Base-by-base conservation (phyloP, 768 basidiomycete species). In the Crucibulum laeve region DNA sequence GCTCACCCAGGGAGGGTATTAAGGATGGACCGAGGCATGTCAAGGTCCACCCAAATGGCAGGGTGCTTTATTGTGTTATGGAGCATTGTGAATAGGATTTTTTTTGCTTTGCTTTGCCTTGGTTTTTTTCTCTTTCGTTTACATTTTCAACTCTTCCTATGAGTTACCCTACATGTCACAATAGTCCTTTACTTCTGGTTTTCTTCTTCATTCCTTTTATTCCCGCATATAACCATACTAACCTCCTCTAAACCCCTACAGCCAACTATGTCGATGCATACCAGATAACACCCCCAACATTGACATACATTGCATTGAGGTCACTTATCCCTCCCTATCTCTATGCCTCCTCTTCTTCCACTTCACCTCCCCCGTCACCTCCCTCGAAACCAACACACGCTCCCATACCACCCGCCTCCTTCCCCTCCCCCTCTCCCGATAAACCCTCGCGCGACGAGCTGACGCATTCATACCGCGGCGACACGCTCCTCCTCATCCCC, bases 21-120 rank as follows among this genome's bases (percentile, higher is more conserved):
- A 61, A 70, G 21, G 74, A 78, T 42, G 77, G 75, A 1, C 75
- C 77, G 3, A 61, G 76, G 14, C 76, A 79, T 55, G 59, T 78
- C 45, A 76, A 74, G 47, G 51, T 78, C 1, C 74, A 76, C 47
- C 75, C 76, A 0, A 75, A 76, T 46, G 76, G 76, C 0, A 68
- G 63, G 37, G 49, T 77, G 0, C 52, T 79, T 6, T 79, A 79
- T 48, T 71, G 65, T 43, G 67, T 78, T 10, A 75, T 76, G 3
- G 77, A 79, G 47, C 76, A 79, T 36, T 66, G 74, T 75, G 46
- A 45, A 72, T 56, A 30, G 4, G 18, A 36, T 38, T 34, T 18
- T 23, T 30, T 21, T 40, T 22, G 7, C 18, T 14, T 21, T 15
- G 8, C 23, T 34, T 22, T 44, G 8, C 28, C 23, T 18, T 15